These are phyloP conservation scores for Sinapis alba DNA, from an alignment of 441 rosid species.

Conservation along the genomic window DNA sequence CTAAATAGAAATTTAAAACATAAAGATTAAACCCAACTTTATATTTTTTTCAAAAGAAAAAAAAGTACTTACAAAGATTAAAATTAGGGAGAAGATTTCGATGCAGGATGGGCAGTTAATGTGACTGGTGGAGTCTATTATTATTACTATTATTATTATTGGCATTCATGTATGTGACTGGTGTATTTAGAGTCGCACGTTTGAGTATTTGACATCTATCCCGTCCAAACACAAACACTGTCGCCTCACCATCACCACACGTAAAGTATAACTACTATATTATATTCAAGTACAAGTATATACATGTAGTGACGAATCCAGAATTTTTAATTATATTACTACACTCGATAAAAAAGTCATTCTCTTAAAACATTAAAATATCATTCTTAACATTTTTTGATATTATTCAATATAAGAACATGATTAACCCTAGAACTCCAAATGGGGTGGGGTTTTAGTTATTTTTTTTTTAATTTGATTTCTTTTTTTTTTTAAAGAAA, in stretches of 20 bases:
- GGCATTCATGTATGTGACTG: not conserved
- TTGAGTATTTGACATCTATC: constrained; percentile 34
- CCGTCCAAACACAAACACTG: constrained; percentile 29
- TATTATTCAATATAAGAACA: too few species aligned
- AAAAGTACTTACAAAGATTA: not conserved
- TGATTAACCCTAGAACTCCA: too few species aligned
- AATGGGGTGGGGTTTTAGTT: too few species aligned
- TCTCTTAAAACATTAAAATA: too few species aligned
- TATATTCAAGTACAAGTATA: not conserved
- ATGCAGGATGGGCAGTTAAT: constrained; percentile 25
- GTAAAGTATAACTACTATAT: constrained; percentile 13
- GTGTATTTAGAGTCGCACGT: constrained; percentile 26
- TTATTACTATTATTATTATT: not conserved
- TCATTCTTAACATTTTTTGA: too few species aligned
- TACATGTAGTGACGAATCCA: not conserved
- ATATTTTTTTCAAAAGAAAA: not conserved
- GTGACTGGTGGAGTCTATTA: not conserved
- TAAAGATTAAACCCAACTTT: not conserved
- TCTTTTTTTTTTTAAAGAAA: too few species aligned
- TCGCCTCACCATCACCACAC: constrained; percentile 36
- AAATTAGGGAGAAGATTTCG: not conserved
- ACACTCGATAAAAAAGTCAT: not conserved
- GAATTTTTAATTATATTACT: not conserved
- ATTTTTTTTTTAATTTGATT: too few species aligned
- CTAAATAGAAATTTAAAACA: not conserved